phyloP scores from a whole-genome alignment of 2,329 filamentous ascomycete genomes.

The Neophaeococcomyces mojaviensis region DNA sequence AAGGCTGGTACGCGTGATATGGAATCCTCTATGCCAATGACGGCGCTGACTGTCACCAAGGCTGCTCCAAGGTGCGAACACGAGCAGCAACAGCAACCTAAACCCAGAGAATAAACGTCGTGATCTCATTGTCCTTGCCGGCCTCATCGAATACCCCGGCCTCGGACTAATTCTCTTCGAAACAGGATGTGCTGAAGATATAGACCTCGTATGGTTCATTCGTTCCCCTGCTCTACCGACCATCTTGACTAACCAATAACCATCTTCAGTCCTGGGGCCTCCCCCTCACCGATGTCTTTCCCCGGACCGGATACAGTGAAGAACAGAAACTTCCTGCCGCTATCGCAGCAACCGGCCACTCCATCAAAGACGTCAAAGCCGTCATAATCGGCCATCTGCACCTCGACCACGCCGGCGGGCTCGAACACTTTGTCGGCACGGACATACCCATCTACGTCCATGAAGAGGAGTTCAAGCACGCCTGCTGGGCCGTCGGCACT shows the following conservation, averaged over 20 bases:
- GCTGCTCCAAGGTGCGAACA: no score
- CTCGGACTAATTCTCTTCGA: slow-evolving; percentile 41
- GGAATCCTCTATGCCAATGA: no score
- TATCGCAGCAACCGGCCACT: slow-evolving; percentile 33
- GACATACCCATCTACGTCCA: slow-evolving; percentile 42
- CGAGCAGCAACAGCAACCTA: no score
- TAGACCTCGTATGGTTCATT: no score
- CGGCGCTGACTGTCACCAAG: no score
- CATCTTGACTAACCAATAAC: no score
- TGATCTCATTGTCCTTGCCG: slow-evolving; percentile 35
- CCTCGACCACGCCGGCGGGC: slow-evolving; percentile 42
- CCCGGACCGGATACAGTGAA: slow-evolving; percentile 28
- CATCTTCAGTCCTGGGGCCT: slow-evolving; percentile 31
- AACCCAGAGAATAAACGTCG: slow-evolving; percentile 36
- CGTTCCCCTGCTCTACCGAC: no score
- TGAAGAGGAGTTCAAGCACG: slow-evolving; percentile 41
- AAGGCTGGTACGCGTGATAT: no score
- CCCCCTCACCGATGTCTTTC: slow-evolving; percentile 33
- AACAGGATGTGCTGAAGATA: slow-evolving; percentile 39
- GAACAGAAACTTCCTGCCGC: slow-evolving; percentile 30
- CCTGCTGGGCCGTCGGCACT: slow-evolving; percentile 39
- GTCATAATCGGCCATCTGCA: slow-evolving; percentile 43
- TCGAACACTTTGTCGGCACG: slow-evolving; percentile 38
- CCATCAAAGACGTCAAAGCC: slow-evolving; percentile 41
- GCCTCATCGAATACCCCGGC: slow-evolving; percentile 39